Base-by-base conservation (phyloP, 2,329 filamentous ascomycete species). In the Penicillium sclerotigenum region DNA sequence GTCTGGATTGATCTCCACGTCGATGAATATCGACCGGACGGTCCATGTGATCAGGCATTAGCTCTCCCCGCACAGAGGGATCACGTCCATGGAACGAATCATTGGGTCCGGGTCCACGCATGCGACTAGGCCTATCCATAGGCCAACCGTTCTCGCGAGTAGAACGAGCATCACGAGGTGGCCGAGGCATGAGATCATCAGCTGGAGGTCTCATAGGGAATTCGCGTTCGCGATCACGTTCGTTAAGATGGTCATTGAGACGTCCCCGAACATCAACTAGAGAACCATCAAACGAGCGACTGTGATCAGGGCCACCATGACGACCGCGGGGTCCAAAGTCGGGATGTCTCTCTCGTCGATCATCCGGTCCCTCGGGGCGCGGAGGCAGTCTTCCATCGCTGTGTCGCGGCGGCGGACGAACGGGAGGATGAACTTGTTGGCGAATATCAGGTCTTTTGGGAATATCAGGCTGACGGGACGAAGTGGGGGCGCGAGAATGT, bases 171-270 rank as follows among this genome's bases (percentile, higher is more conserved):
- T 76, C 75, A 20, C 73, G 73, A 22, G 67, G 59, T 41, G 68
- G 67, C 18, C 71, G 69, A 47, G 70, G 71, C 65, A 73, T 73
- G 26, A 74, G 67, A 26, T 78, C 76, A 37, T 79, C 76, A 34
- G 66, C 51, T 26, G 65, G 64, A 26, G 67, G 63, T 52, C 73
- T 68, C 31, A 64, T 56, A 16, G 66, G 61, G 49, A 73, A 71
- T 1, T 75, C 73, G 40, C 72, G 68, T 1, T 75, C 73, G 40
- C 72, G 68, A 31, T 76, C 74, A 47, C 65, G 64, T n/a, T 68
- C 70, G 45, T 62, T 62, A 13, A 70, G 59, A 42, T 74, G 72
- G 13, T 73, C 73, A 59, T 74, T 50, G 31, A 54, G 52, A 29
- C 52, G 74, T 52, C 63, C 65, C 37, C 75, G 64, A 47, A 64